Percentiles rank a stretch among this genome's conserved stretches.
Conservation (phyloP, 495 filamentous ascomycete genomes). For the Staphylotrichum tortipilum region DNA sequence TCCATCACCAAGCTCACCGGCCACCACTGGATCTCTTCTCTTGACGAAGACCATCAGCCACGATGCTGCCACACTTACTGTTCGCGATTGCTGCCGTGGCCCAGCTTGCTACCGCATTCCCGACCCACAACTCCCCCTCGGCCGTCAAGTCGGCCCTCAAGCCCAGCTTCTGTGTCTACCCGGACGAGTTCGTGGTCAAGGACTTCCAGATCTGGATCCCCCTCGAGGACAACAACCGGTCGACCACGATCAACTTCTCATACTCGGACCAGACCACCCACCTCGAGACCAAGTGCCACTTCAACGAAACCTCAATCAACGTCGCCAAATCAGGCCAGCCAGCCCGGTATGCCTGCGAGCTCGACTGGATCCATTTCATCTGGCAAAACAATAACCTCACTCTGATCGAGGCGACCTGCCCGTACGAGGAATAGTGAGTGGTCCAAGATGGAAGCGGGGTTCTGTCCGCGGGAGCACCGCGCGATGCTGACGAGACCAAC, state of each 20-base stretch:
- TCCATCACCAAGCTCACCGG: no score
- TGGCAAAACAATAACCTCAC: conserved; percentile 31
- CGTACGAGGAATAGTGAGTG: conserved; percentile 1
- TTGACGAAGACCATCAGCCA: neutral
- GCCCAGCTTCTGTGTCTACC: conserved; percentile 17
- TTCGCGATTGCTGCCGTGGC: conserved; percentile 8
- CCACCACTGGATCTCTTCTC: neutral
- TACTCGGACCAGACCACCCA: conserved; percentile 19
- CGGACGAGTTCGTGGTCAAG: conserved; percentile 14
- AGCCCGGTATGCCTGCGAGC: conserved; percentile 21
- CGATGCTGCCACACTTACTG: neutral
- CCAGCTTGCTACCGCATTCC: conserved; percentile 6
- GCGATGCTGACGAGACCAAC: neutral
- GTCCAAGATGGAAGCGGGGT: neutral
- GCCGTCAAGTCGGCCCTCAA: neutral
- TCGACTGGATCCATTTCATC: conserved; percentile 41
- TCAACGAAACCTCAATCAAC: conserved; percentile 22
- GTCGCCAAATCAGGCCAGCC: conserved; percentile 13
- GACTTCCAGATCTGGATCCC: conserved; percentile 19
- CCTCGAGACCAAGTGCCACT: conserved; percentile 20
- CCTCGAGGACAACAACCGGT: conserved; percentile 6
- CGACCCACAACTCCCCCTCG: conserved; percentile 10
- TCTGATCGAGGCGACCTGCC: conserved; percentile 27
- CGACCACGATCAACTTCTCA: conserved; percentile 13
- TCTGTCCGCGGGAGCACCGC: no score